phyloP scores from a whole-genome alignment of 441 rosid species.

The Aquilaria agallochum region DNA sequence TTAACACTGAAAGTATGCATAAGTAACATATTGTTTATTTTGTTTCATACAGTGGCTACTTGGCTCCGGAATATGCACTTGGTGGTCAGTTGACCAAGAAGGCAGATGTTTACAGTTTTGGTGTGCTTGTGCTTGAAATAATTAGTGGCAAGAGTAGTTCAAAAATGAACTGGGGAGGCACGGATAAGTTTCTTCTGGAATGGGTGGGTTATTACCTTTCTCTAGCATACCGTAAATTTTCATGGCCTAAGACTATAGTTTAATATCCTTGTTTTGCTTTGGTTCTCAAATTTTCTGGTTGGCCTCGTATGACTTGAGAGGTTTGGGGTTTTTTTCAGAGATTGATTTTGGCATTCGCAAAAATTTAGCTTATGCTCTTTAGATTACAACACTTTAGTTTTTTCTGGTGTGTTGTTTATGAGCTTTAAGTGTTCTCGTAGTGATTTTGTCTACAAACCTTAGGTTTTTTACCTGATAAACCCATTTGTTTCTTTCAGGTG shows the following conservation, averaged over 20 bases:
- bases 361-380: too few relatives aligned
- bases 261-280: background rate
- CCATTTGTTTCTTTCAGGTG: too few relatives aligned
- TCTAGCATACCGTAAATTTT: background rate
- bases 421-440: too few relatives aligned
- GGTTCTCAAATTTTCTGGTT: background rate
- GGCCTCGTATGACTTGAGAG: too few relatives aligned
- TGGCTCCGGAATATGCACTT: conserved; percentile 74
- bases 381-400: too few relatives aligned
- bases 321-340: too few relatives aligned
- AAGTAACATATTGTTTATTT: background rate
- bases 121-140: conserved; percentile 55
- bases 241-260: too few relatives aligned
- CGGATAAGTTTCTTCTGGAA: conserved; percentile 41
- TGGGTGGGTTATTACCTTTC: conserved; percentile 27
- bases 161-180: conserved; percentile 38
- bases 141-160: conserved; percentile 54
- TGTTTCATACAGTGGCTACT: conserved; percentile 54
- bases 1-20: too few relatives aligned
- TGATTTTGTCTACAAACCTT: too few relatives aligned
- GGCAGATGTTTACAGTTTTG: conserved; percentile 73
- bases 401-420: too few relatives aligned
- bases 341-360: too few relatives aligned
- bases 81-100: conserved; percentile 65
- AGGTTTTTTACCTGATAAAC: too few relatives aligned